A percentile compares a stretch with the other conserved stretches of the same genome.
phyloP scores from a whole-genome alignment of 2,329 filamentous ascomycete genomes.

The Colletotrichum costaricense region DNA sequence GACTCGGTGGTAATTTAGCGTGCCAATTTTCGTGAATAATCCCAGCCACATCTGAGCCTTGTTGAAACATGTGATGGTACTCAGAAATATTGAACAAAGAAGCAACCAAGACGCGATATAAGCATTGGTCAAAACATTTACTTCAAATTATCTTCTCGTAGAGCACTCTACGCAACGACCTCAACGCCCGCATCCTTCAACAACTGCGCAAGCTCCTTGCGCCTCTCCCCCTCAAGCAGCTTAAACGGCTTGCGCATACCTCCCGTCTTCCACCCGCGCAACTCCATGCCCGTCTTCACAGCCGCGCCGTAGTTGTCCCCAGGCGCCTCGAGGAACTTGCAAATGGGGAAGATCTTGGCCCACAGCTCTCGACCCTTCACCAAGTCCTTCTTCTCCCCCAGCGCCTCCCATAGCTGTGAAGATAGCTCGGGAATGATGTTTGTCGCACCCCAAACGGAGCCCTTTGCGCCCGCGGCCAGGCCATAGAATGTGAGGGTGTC shows the following conservation, averaged over 20 bases:
- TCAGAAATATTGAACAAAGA: no score
- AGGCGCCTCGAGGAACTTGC: conserved; percentile 59
- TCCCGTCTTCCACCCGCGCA: conserved; percentile 57
- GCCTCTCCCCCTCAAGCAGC: conserved; percentile 46
- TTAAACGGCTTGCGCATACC: conserved; percentile 61
- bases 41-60: no score
- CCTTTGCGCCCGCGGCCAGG: conserved; percentile 59
- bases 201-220: conserved; percentile 48
- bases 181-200: conserved; percentile 53
- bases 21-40: no score
- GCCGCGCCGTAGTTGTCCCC: conserved; percentile 56
- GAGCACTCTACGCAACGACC: conserved; percentile 27
- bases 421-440: conserved; percentile 63
- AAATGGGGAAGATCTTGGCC: conserved; percentile 60
- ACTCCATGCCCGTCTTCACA: conserved; percentile 62
- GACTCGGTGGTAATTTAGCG: no score
- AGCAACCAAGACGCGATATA: no score
- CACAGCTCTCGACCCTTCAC: conserved; percentile 57
- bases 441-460: conserved; percentile 62
- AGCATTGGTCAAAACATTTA: no score
- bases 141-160: background rate
- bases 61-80: no score
- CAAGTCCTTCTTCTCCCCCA: conserved; percentile 56
- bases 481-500: conserved; percentile 65
- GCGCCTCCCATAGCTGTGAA: conserved; percentile 57